Percentiles rank a stretch among this genome's conserved stretches.
Conservation (phyloP, 1,284 basidiomycete species). For the Malassezia brasiliensis region DNA sequence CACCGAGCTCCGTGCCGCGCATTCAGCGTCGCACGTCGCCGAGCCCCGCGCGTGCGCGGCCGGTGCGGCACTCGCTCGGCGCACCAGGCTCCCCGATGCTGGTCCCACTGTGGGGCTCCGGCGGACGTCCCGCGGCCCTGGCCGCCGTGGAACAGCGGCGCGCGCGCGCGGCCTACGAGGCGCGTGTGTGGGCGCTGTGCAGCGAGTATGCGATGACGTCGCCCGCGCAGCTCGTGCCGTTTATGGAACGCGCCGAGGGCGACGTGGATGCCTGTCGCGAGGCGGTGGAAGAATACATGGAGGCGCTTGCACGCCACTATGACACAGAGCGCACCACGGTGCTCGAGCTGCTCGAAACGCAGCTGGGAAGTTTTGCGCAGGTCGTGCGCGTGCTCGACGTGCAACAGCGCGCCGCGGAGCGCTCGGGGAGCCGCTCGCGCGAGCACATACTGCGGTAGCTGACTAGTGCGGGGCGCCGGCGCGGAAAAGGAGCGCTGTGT, state of each 20-base stretch:
- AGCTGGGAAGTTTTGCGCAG: constrained; percentile 5
- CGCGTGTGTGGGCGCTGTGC: constrained; percentile 16
- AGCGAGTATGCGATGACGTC: constrained; percentile 11
- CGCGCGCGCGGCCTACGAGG: constrained; percentile 15
- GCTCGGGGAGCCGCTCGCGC: background rate
- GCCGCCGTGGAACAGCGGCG: background rate
- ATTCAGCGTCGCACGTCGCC: background rate
- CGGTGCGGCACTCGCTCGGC: background rate
- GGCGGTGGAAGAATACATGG: constrained; percentile 2
- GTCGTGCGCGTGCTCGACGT: constrained; percentile 10
- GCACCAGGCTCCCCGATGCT: background rate
- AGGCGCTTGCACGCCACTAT: constrained; percentile 5
- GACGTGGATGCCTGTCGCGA: constrained; percentile 3
- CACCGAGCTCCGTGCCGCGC: background rate
- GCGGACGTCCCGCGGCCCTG: background rate
- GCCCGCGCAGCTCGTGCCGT: constrained; percentile 14
- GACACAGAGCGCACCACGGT: background rate
- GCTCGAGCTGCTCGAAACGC: constrained; percentile 10
- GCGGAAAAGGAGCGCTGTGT: constrained; percentile 12
- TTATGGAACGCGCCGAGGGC: constrained; percentile 6
- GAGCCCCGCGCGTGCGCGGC: background rate
- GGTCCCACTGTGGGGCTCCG: background rate
- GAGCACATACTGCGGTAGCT: background rate
- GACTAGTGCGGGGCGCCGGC: background rate
- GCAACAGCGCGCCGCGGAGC: background rate